Percentiles rank a stretch among this genome's conserved stretches.
Conservation (phyloP, 2,329 filamentous ascomycete genomes). For the Alternaria novae-zelandiae region DNA sequence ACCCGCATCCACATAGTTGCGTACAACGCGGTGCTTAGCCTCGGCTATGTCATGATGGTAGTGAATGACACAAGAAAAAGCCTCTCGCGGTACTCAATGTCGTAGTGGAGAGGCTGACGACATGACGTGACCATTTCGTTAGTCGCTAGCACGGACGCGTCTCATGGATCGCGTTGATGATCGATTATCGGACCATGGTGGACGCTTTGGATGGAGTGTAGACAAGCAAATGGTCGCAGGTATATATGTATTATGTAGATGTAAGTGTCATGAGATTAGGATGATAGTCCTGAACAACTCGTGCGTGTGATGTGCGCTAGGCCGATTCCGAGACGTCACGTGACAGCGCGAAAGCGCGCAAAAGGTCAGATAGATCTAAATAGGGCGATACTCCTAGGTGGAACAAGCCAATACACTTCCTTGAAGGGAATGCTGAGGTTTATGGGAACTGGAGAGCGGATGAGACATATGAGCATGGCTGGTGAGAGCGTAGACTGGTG, state of each 20-base stretch:
- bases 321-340: neutral
- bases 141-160: constrained; percentile 1
- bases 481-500: neutral
- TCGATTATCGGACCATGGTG: neutral
- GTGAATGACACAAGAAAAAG: neutral
- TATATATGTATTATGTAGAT: neutral
- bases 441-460: neutral
- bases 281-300: neutral
- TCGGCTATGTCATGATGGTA: neutral
- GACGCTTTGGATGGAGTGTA: neutral
- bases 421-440: neutral
- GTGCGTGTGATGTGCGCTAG: neutral
- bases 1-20: neutral
- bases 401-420: neutral
- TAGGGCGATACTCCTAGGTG: neutral
- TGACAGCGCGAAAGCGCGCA: neutral
- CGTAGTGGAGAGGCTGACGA: neutral
- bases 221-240: neutral
- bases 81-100: neutral
- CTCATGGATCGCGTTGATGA: neutral
- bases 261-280: neutral
- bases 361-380: neutral
- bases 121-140: constrained; percentile 2
- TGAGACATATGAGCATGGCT: neutral
- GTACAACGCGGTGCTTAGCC: neutral